Percentiles rank a stretch among this genome's conserved stretches.
Conservation (phyloP, 1,284 basidiomycete species). For the Mycena citricolor region DNA sequence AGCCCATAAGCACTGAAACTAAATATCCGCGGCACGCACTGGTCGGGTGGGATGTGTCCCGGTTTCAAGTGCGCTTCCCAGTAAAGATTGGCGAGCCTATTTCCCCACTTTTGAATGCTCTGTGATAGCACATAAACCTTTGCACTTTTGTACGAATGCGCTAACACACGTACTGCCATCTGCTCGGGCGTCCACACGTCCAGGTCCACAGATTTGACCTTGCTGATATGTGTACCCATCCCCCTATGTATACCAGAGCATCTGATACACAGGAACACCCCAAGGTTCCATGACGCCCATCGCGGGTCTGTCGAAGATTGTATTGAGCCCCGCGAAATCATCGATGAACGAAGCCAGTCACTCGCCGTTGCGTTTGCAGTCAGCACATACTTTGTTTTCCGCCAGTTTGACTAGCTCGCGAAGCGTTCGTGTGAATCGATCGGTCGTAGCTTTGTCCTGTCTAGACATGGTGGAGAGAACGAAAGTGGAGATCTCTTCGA, state of each 20-base stretch:
- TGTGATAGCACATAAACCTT: slow-evolving; percentile 31
- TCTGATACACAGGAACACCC: slow-evolving; percentile 92
- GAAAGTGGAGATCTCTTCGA: not conserved
- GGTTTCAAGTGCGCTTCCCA: slow-evolving; percentile 96
- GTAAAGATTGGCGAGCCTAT: slow-evolving; percentile 87
- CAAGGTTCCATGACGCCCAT: slow-evolving; percentile 99
- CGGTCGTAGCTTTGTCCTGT: slow-evolving; percentile 84
- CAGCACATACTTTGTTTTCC: slow-evolving; percentile 93
- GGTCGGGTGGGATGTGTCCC: slow-evolving; percentile 93
- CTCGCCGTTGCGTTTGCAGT: slow-evolving; percentile 91
- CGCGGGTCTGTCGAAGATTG: slow-evolving; percentile 76
- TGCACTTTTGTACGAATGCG: not conserved
- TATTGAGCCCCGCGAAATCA: too few relatives aligned
- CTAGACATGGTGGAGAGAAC: slow-evolving; percentile 50
- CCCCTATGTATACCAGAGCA: slow-evolving; percentile 98
- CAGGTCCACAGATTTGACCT: slow-evolving; percentile 96
- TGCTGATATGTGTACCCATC: slow-evolving; percentile 98
- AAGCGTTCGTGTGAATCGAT: slow-evolving; percentile 72
- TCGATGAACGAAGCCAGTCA: slow-evolving; percentile 18
- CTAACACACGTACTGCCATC: slow-evolving; percentile 71
- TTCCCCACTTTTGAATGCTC: slow-evolving; percentile 94
- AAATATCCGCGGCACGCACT: slow-evolving; percentile 65
- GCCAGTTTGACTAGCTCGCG: slow-evolving; percentile 84
- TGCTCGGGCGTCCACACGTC: slow-evolving; percentile 98
- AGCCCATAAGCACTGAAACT: not conserved